Evolutionary conservation across 2,329 filamentous ascomycete genomes (phyloP).

Genomic region (Fusarium austroafricanum): DNA sequence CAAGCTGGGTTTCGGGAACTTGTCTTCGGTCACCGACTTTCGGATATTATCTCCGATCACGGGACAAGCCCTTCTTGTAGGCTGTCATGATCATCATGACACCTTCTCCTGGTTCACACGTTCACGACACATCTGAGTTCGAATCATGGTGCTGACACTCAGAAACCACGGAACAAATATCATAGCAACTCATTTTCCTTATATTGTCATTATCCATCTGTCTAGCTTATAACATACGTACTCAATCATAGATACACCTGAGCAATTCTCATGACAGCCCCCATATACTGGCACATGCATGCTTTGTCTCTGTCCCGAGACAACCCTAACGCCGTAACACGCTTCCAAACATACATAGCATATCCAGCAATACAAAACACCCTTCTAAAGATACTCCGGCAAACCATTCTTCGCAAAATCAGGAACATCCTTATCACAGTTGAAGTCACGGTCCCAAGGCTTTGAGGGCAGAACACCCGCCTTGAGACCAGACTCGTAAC

Average conservation of each 20-base stretch:
- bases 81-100: neutral
- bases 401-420: constrained; percentile 60
- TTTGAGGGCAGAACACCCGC: constrained; percentile 83
- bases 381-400: constrained; percentile 60
- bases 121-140: neutral
- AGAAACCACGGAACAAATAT: neutral
- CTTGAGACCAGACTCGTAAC: constrained; percentile 82
- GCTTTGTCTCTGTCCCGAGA: constrained; percentile 8
- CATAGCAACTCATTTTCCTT: neutral
- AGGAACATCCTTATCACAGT: constrained; percentile 70
- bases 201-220: constrained; percentile 20
- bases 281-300: constrained; percentile 14
- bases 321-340: constrained; percentile 20
- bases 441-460: constrained; percentile 77
- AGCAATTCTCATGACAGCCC: constrained; percentile 12
- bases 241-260: constrained; percentile 4
- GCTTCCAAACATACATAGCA: neutral
- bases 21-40: neutral
- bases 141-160: neutral
- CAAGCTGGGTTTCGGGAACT: neutral
- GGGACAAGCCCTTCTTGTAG: neutral
- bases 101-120: neutral
- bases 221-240: constrained; percentile 4
- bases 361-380: neutral
- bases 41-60: neutral